Percentiles rank a stretch among this genome's conserved stretches.
phyloP scores from a whole-genome alignment of 768 basidiomycete species.

The Chiua virens region DNA sequence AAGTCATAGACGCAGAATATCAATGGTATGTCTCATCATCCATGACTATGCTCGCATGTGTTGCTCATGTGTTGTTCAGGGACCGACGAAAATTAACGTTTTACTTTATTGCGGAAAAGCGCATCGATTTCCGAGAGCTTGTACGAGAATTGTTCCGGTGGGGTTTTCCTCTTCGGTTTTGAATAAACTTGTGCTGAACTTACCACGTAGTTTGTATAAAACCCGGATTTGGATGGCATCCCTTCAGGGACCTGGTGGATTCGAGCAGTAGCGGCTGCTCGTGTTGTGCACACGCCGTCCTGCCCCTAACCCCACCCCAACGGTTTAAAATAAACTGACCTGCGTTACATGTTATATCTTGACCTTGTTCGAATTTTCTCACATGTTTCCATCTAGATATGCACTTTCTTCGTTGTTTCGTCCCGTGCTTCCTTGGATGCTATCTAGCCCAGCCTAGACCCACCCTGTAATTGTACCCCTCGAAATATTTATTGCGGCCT shows the following conservation, averaged over 20 bases:
- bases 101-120: constrained; percentile 94
- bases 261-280: constrained; percentile 39
- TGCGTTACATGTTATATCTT: constrained; percentile 23
- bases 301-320: background rate
- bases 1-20: constrained; percentile 97
- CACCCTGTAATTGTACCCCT: constrained; percentile 26
- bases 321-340: constrained; percentile 17
- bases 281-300: background rate
- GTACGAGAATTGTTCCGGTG: constrained; percentile 93
- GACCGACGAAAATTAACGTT: constrained; percentile 98
- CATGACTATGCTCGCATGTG: background rate
- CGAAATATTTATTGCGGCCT: constrained; percentile 20
- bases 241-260: constrained; percentile 51
- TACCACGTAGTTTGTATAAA: constrained; percentile 72
- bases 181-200: constrained; percentile 3
- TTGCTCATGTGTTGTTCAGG: constrained; percentile 43
- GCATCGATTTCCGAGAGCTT: constrained; percentile 95
- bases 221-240: constrained; percentile 96
- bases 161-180: background rate
- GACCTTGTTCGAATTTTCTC: constrained; percentile 7
- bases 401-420: constrained; percentile 11
- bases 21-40: constrained; percentile 69
- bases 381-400: constrained; percentile 33
- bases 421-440: constrained; percentile 14
- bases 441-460: constrained; percentile 35